Evolutionary conservation across 2,329 filamentous ascomycete species (phyloP), one percentile per base, ranked within the genome.

Genomic region (Graphiopsis chlorocephala): DNA sequence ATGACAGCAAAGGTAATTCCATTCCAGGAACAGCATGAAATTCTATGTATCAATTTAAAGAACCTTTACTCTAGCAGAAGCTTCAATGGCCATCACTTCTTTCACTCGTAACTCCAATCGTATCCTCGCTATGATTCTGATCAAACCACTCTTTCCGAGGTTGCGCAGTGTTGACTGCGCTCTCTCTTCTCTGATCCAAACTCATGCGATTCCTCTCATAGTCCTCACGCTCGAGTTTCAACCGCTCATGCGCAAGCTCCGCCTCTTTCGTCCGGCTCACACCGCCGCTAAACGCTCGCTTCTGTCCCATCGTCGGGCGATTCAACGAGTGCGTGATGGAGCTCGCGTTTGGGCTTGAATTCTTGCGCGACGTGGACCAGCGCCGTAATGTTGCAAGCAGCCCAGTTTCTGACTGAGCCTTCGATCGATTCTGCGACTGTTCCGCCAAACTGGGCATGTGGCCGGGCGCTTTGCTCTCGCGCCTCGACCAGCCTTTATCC

Each of bases 161-260:
- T 48, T 52, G 35, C 29, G 33, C 38, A 29, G 42, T 53, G 33
- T 61, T 68, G 1, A 63, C 26, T 12, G 65, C 64, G 59, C 69
- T 70, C 47, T 65, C 63, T 25, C 68, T 63, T 52, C 70, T 65
- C 57, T 69, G 68, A 15, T 69, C 64, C 35, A 72, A 60, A 66
- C 66, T 70, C 29, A 33, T 56, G 5, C 67, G 65, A 60, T 72
- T 60, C 45, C 65, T 59, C 45, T 71, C 60, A 42, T 66, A 69
- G 26, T 75, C 69, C 50, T 68, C 71, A 73, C 73, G 72, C 72
- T 82, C 79, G 42, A 76, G 52, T 60, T 75, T 75, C 61, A 81
- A 65, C 61, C 80, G 69, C 63, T 73, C 69, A 29, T 76, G 72
- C 23, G 79, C 79, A 65, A 72, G 72, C 58, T 77, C 75, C 5